Conservation (phyloP, 495 filamentous ascomycete genomes). For the Jackrogersella multiformis region DNA sequence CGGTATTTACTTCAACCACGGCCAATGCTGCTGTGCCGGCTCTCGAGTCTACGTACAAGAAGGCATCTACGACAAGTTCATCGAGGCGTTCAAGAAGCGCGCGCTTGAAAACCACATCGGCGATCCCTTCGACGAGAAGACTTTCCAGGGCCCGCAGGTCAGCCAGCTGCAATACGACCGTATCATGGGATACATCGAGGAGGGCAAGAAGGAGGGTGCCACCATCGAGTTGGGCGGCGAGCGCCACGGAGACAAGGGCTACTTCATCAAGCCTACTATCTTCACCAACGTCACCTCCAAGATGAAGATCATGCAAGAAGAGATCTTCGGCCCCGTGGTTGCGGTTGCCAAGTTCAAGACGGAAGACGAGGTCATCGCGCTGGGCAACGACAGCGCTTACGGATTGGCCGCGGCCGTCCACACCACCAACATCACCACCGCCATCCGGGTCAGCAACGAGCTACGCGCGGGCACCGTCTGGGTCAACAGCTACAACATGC, state of each 20-base stretch:
- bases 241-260: constrained; percentile 88
- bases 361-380: constrained; percentile 81
- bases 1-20: constrained; percentile 99
- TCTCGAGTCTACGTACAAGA: constrained; percentile 97
- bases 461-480: constrained; percentile 92
- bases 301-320: constrained; percentile 99
- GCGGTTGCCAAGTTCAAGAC: constrained; percentile 93
- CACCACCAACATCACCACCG: constrained; percentile 92
- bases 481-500: constrained; percentile 87
- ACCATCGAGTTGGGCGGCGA: constrained; percentile 85
- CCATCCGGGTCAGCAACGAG: constrained; percentile 84
- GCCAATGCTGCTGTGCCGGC: constrained; percentile 97
- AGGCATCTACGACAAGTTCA: constrained; percentile 93
- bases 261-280: constrained; percentile 98
- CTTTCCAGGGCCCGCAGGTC: constrained; percentile 98
- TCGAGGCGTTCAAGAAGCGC: constrained; percentile 86
- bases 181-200: constrained; percentile 97
- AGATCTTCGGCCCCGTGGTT: constrained; percentile 97
- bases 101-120: constrained; percentile 85
- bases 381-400: constrained; percentile 85
- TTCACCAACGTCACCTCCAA: constrained; percentile 87
- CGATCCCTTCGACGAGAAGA: constrained; percentile 85
- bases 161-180: constrained; percentile 95
- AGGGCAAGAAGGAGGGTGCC: constrained; percentile 87
- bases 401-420: constrained; percentile 92